Base-by-base conservation (phyloP, 345 rosid genomes). In the Cardamine resedifolia region DNA sequence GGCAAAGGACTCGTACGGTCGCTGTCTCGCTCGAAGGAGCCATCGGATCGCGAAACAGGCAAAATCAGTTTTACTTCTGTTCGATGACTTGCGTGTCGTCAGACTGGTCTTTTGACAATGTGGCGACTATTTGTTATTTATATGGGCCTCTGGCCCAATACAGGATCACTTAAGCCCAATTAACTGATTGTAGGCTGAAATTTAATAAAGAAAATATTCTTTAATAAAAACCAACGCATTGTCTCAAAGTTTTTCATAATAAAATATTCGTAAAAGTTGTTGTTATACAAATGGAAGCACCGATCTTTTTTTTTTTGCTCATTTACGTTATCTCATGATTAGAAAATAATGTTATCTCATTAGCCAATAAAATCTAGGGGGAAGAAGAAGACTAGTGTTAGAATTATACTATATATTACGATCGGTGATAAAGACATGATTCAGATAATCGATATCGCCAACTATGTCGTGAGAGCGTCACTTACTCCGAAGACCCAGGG, bases 1-100 rank as follows among this genome's bases (percentile, higher is more conserved):
- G 77, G 75, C 90, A 87, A 23, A 88, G 77, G 31, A 90, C 68
- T 64, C 78, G 83, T 34, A 93, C 59, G 75, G 76, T 81, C 50
- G 76, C 53, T 38, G 70, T 18, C 24, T 73, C 81, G 75, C 68
- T 57, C 58, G 41, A 31, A 57, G 74, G 73, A 71, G 71, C 82
- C 91, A 85, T 87, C 45, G 39, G 55, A 51, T n/a, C n/a, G n/a
- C 47, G 4, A 58, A 33, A 33, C 56, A 52, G 10, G 30, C 11
- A 50, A 18, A 14, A 41, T 67, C 72, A 59, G 69, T 51, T 75
- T 55, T 43, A 27, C 36, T 48, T 39, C 14, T 31, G 73, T 60
- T 44, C 70, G 64, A 68, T 49, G 66, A 36, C 66, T 58, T 26
- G 10, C 12, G 28, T 44, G 77, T 30, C 50, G 66, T 28, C 15